Evolutionary conservation across 306 rosid genomes (phyloP).

Genomic region (Cotoneaster glaucophyllus): DNA sequence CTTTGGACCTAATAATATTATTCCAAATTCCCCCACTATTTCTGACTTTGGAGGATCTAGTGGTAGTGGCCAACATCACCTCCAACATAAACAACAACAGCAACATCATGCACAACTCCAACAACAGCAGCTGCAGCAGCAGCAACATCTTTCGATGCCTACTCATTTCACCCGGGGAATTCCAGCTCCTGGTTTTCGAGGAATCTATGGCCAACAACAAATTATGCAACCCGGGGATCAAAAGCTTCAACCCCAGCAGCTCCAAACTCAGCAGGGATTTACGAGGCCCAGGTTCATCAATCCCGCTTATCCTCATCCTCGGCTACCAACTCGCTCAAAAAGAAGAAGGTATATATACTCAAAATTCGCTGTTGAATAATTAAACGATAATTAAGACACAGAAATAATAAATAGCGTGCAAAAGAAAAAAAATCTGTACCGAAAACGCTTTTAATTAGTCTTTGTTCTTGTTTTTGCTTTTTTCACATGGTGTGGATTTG

Average conservation of each 20-base stretch:
- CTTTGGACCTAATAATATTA: conserved; percentile 10
- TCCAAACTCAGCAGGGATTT: conserved; percentile 3
- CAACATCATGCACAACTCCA: neutral
- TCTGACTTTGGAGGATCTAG: conserved; percentile 29
- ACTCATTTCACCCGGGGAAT: conserved; percentile 19
- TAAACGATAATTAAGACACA: no score
- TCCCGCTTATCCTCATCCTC: conserved; percentile 1
- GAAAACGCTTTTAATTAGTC: neutral
- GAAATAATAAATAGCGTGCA: no score
- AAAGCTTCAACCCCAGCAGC: neutral
- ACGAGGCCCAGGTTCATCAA: conserved; percentile 9
- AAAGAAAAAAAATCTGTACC: no score
- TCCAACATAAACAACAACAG: neutral
- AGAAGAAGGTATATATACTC: conserved; percentile 41
- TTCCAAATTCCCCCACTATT: conserved; percentile 25
- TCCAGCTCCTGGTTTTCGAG: conserved; percentile 12
- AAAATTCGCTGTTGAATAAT: neutral
- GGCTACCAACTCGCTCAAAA: conserved; percentile 18
- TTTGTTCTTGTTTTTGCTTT: neutral
- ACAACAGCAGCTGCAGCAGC: neutral
- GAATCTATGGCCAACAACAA: conserved; percentile 20
- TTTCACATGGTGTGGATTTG: neutral
- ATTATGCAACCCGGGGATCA: neutral
- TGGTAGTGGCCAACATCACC: conserved; percentile 24
- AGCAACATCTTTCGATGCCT: neutral